phyloP scores from a whole-genome alignment of 768 basidiomycete genomes.

The Lactifluus pinguis region DNA sequence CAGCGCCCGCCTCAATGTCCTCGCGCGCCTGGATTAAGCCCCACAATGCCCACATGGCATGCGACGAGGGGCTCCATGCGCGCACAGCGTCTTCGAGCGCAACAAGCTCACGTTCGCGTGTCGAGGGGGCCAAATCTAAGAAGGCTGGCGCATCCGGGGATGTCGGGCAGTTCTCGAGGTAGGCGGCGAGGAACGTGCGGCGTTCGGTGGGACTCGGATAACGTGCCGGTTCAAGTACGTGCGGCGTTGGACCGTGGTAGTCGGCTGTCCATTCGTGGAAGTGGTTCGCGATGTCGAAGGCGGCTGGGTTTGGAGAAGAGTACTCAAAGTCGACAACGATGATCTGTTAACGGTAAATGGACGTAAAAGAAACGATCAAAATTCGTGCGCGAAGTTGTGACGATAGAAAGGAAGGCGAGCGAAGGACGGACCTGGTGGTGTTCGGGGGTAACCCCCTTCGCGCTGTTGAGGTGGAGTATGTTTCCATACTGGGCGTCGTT shows the following conservation, averaged over 20 bases:
- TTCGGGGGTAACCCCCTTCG: slow-evolving; percentile 48
- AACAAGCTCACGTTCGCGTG: slow-evolving; percentile 38
- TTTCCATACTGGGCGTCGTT: slow-evolving; percentile 98
- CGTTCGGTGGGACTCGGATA: slow-evolving; percentile 74
- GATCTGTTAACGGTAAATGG: slow-evolving; percentile 40
- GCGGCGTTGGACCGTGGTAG: slow-evolving; percentile 67
- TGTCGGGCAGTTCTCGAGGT: slow-evolving; percentile 46
- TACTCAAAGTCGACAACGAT: slow-evolving; percentile 99
- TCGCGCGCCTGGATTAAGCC: slow-evolving; percentile 85
- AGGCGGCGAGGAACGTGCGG: slow-evolving; percentile 77
- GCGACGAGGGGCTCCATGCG: slow-evolving; percentile 84
- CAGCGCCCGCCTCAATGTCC: slow-evolving; percentile 48
- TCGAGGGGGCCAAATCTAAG: slow-evolving; percentile 16
- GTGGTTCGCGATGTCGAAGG: slow-evolving; percentile 94
- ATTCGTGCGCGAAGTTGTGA: slow-evolving; percentile 1
- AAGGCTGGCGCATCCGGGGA: slow-evolving; percentile 20
- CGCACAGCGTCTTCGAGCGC: slow-evolving; percentile 71
- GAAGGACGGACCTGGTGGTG: slow-evolving; percentile 59
- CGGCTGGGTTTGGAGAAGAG: slow-evolving; percentile 83
- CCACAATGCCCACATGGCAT: slow-evolving; percentile 94
- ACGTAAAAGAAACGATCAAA: slow-evolving; percentile 16
- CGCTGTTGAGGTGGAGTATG: slow-evolving; percentile 58
- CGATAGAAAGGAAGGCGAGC: neutral
- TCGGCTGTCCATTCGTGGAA: slow-evolving; percentile 96
- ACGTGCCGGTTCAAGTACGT: slow-evolving; percentile 47